These are phyloP conservation scores for Arctostaphylos glauca DNA, from an alignment of 148 eudicot genomes.

Conservation along the genomic window DNA sequence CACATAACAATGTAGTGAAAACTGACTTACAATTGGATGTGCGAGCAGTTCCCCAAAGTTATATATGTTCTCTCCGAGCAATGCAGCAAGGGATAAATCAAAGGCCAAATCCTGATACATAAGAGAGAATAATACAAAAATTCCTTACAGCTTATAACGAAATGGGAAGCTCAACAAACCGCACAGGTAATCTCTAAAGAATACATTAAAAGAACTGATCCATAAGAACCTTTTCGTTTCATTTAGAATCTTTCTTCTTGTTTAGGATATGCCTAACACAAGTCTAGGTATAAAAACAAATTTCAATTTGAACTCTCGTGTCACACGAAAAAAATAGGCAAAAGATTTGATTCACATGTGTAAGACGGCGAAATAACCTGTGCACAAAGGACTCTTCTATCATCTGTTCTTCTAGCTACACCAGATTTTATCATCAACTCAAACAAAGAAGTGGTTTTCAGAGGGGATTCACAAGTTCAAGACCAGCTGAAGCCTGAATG, in stretches of 20 bases:
- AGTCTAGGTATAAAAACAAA: background rate
- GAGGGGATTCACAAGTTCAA: background rate
- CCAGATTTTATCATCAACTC: background rate
- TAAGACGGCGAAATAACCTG: background rate
- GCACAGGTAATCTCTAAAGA: background rate
- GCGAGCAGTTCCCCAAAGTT: constrained; percentile 98
- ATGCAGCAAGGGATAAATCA: constrained; percentile 81
- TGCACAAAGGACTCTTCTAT: background rate
- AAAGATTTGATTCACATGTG: background rate
- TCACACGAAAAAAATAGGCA: background rate
- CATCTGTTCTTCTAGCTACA: background rate
- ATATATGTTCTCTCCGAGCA: constrained; percentile 94
- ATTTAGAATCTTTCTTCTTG: background rate
- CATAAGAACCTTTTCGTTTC: background rate
- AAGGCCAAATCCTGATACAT: constrained; percentile 79
- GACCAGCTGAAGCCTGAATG: background rate
- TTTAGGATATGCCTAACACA: background rate
- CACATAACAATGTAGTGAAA: background rate
- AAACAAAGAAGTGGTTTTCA: background rate
- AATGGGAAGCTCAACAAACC: constrained; percentile 2
- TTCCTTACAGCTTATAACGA: background rate
- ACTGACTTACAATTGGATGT: constrained; percentile 82
- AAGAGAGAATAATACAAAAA: background rate
- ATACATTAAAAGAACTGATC: background rate
- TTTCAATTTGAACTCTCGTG: constrained; percentile 1